Base-by-base conservation (phyloP, 73 alveolate genomes). In the Blepharisma stoltei region DNA sequence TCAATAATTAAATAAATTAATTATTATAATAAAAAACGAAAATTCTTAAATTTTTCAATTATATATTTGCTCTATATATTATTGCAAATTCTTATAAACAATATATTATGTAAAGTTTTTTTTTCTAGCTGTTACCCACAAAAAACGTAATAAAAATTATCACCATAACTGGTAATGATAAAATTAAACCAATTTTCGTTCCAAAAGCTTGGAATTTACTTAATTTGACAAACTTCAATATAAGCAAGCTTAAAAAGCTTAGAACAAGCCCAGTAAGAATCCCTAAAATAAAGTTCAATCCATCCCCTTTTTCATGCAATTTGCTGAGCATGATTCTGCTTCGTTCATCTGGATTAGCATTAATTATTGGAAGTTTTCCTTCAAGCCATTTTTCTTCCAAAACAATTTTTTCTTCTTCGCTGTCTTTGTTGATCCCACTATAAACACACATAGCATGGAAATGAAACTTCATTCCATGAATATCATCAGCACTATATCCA, bases 351-450 rank as follows among this genome's bases (percentile, higher is more conserved):
- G 23, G 45, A 60, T 60, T 60, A n/a, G 73, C 37, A 25, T 60
- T 60, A 20, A 60, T 60, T 25, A 9, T 11, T 18, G 73, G 73
- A 20, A 60, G 38, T 5, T 60, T 60, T 2, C 73, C 73, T 14
- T 60, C 73, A 60, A 60, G 73, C 73, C 73, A 60, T 11, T 60
- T 38, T 20, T 60, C 73, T 25, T 60, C 73, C 46, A 60, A 60
- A 18, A 14, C 23, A 60, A 60, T 18, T 38, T 60, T 60, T 25
- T 60, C 49, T 18, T 60, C 73, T 9, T 60, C 73, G 23, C 23
- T 38, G 14, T 60, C 73, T 25, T 25, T 60, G 5, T 60, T 60
- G 5, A 60, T 14, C 5, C 73, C 73, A 60, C 46, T 60, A 60
- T 60, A 60, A 18, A 60, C 23, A 25, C 73, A 60, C 73, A 60